These are phyloP conservation scores for Lobosporangium transversale DNA, from an alignment of 192 early-diverging fungal species.

Conservation along the genomic window DNA sequence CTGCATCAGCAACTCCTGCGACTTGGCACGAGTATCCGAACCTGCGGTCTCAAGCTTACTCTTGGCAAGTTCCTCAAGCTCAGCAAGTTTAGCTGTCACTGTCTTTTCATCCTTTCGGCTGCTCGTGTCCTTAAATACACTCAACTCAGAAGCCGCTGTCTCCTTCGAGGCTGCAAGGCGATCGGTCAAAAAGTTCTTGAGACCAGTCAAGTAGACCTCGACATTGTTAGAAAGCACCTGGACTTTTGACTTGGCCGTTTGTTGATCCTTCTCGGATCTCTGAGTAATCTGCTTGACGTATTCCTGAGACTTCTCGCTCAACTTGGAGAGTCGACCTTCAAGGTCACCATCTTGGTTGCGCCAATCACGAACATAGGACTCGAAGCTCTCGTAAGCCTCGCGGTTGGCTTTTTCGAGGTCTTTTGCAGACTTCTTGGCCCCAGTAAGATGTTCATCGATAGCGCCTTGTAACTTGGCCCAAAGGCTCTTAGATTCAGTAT, in stretches of 20 bases:
- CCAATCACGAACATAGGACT: conserved; percentile 44
- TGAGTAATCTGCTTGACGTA: conserved; percentile 35
- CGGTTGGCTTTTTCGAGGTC: conserved; percentile 40
- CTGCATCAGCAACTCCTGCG: conserved; percentile 36
- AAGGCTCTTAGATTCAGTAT: conserved; percentile 34
- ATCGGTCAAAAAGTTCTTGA: conserved; percentile 30
- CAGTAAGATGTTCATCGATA: conserved; percentile 38
- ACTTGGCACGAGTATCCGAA: conserved; percentile 12
- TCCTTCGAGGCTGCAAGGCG: conserved; percentile 39
- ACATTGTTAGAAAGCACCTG: conserved; percentile 31
- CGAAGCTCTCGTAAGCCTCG: conserved; percentile 31
- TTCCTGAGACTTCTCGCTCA: conserved; percentile 13
- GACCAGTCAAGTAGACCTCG: conserved; percentile 33
- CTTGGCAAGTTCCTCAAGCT: conserved; percentile 24
- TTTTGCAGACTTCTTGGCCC: conserved; percentile 19
- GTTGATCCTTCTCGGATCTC: conserved; percentile 16
- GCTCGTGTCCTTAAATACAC: conserved; percentile 33
- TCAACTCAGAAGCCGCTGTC: conserved; percentile 31
- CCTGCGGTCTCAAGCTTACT: conserved; percentile 16
- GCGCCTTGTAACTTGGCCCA: conserved; percentile 41
- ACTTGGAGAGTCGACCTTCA: conserved; percentile 16
- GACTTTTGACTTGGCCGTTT: conserved; percentile 21
- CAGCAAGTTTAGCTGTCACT: conserved; percentile 14
- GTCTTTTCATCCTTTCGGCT: conserved; percentile 33
- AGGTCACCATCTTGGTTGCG: conserved; percentile 16